Conservation (phyloP, 768 basidiomycete species). For the Collybia sp. region DNA sequence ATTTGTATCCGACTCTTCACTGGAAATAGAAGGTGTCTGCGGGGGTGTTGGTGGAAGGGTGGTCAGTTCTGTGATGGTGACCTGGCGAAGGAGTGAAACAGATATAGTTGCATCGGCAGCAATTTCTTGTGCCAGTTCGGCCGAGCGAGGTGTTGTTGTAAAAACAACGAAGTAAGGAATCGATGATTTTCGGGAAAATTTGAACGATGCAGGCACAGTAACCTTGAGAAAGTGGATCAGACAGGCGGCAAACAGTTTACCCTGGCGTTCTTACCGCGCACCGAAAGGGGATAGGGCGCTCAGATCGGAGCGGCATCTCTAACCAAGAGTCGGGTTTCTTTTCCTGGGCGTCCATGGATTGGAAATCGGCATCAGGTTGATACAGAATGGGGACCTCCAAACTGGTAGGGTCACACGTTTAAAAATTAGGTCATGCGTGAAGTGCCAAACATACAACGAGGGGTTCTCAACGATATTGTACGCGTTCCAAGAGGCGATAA, state of each 20-base stretch:
- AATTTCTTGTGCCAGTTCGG: slow-evolving; percentile 55
- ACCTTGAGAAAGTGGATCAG: slow-evolving; percentile 26
- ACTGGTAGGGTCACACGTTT: slow-evolving; percentile 26
- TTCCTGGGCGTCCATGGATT: slow-evolving; percentile 45
- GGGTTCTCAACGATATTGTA: slow-evolving; percentile 34
- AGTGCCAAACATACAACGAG: slow-evolving; percentile 36
- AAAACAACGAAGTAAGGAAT: slow-evolving; percentile 75
- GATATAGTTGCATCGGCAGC: slow-evolving; percentile 67
- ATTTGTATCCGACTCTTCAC: slow-evolving; percentile 36
- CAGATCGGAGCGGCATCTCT: slow-evolving; percentile 61
- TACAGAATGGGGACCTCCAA: slow-evolving; percentile 62
- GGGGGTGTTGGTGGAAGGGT: slow-evolving; percentile 42
- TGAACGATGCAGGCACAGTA: slow-evolving; percentile 56
- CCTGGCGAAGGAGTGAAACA: slow-evolving; percentile 60
- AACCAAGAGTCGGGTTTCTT: slow-evolving; percentile 53
- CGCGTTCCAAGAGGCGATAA: slow-evolving; percentile 58
- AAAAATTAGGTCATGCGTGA: slow-evolving; percentile 7
- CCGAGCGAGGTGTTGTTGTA: slow-evolving; percentile 55
- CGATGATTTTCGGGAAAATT: slow-evolving; percentile 56
- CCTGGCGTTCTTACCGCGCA: slow-evolving; percentile 50
- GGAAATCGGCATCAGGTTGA: slow-evolving; percentile 56
- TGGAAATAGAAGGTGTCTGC: slow-evolving; percentile 36
- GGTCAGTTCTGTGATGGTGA: slow-evolving; percentile 43
- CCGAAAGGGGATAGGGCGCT: slow-evolving; percentile 57
- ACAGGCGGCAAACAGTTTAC: neutral